phyloP scores from a whole-genome alignment of 2,329 filamentous ascomycete genomes.

The Pseudohalonectria lignicola region DNA sequence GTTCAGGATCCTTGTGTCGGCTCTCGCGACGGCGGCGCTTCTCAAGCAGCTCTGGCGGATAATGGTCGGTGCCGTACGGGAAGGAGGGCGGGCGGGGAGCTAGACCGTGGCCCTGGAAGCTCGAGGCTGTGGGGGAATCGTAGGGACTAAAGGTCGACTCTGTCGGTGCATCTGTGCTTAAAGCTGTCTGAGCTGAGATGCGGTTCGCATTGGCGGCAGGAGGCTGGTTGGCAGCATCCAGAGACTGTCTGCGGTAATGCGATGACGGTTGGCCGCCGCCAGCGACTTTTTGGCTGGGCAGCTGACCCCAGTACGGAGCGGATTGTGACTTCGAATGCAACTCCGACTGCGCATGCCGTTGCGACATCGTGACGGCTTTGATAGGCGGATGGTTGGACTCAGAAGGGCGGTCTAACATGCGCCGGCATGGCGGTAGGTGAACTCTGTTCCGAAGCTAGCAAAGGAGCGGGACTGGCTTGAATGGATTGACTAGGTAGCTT shows the following conservation, averaged over 20 bases:
- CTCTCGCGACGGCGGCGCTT: conserved; percentile 30
- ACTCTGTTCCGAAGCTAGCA: too few relatives aligned
- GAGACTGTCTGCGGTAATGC: conserved; percentile 22
- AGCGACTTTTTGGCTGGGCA: conserved; percentile 35
- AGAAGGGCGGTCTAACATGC: conserved; percentile 3
- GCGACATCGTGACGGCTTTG: too few relatives aligned
- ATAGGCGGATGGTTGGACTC: too few relatives aligned
- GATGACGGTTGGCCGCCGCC: conserved; percentile 21
- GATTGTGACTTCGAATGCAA: conserved; percentile 4
- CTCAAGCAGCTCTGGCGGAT: conserved; percentile 30
- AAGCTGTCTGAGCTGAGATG: conserved; percentile 41
- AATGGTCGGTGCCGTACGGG: conserved; percentile 30
- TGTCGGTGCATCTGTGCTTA: conserved; percentile 39
- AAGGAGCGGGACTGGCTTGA: too few relatives aligned
- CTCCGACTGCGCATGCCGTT: too few relatives aligned
- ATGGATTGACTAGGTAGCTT: too few relatives aligned
- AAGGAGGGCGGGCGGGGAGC: conserved; percentile 49
- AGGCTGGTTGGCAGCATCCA: conserved; percentile 22
- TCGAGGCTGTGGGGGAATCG: conserved; percentile 41
- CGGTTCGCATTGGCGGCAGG: conserved; percentile 34
- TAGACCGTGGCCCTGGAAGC: conserved; percentile 38
- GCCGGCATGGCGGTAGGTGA: not conserved
- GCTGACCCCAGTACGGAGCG: conserved; percentile 46
- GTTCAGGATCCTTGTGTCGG: conserved; percentile 27
- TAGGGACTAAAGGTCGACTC: conserved; percentile 49